phyloP scores from a whole-genome alignment of 768 basidiomycete species.

The Filobasidium wieringae region DNA sequence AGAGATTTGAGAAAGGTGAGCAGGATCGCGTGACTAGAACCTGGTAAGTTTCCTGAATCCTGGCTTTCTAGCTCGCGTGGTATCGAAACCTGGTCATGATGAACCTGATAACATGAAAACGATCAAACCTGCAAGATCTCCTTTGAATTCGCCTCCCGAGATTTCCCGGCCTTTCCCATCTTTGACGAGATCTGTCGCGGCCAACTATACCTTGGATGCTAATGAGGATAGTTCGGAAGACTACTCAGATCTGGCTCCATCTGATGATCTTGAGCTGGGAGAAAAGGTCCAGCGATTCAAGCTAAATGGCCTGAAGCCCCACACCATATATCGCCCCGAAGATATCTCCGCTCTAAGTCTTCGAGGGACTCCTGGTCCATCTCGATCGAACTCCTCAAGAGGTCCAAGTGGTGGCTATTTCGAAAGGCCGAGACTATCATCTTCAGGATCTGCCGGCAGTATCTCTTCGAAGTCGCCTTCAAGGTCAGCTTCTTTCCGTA shows the following conservation, averaged over 20 bases:
- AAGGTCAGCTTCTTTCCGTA: background rate
- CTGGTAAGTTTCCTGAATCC: too few relatives aligned
- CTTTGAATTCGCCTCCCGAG: background rate
- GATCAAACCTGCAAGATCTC: conserved; percentile 25
- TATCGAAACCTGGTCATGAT: conserved; percentile 14
- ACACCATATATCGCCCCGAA: conserved; percentile 51
- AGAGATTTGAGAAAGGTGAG: conserved; percentile 60
- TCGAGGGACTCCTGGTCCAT: background rate
- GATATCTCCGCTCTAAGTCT: conserved; percentile 46
- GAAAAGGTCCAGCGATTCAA: conserved; percentile 49
- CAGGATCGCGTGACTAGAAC: conserved; percentile 42
- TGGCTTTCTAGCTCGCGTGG: conserved; percentile 1
- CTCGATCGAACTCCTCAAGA: background rate
- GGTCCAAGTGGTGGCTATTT: background rate
- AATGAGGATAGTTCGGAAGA: conserved; percentile 52
- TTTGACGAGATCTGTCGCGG: background rate
- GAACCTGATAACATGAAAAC: conserved; percentile 31
- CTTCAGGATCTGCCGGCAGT: background rate
- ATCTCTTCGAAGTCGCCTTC: background rate
- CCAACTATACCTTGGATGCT: too few relatives aligned
- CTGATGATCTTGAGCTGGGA: conserved; percentile 56
- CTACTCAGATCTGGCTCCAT: conserved; percentile 75
- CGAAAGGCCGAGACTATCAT: background rate
- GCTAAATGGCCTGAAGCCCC: background rate
- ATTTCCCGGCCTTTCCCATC: background rate